These are phyloP conservation scores for Hypoxylon sp. DNA, from an alignment of 2,329 filamentous ascomycete genomes.

Conservation along the genomic window DNA sequence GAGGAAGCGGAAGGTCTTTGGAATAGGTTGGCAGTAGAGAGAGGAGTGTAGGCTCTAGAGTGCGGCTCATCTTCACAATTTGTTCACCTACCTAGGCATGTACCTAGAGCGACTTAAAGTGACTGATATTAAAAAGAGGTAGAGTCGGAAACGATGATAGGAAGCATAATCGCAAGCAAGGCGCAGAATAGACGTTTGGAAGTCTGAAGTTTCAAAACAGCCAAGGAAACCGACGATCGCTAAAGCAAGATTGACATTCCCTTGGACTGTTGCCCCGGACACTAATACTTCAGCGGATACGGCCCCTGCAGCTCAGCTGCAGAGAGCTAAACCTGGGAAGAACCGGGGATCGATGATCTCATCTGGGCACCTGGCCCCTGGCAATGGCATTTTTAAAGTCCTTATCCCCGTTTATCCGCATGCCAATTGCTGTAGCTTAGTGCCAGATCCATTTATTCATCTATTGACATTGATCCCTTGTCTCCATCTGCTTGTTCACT, in stretches of 20 bases:
- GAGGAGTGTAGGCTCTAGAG: constrained; percentile 76
- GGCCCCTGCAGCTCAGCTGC: constrained; percentile 28
- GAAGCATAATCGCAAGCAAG: background rate
- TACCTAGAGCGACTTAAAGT: too few relatives aligned
- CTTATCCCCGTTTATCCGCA: constrained; percentile 9
- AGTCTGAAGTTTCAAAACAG: constrained; percentile 6
- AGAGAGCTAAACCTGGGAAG: constrained; percentile 11
- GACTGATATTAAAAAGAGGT: too few relatives aligned
- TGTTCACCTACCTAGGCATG: background rate
- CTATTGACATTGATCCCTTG: background rate
- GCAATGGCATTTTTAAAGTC: too few relatives aligned
- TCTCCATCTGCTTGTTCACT: constrained; percentile 1
- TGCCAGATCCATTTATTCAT: constrained; percentile 19
- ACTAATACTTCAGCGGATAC: constrained; percentile 22
- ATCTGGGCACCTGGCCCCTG: background rate
- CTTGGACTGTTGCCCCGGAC: constrained; percentile 13
- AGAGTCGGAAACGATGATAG: background rate
- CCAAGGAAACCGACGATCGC: constrained; percentile 14
- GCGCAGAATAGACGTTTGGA: background rate
- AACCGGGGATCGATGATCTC: constrained; percentile 16
- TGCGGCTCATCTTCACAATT: constrained; percentile 68
- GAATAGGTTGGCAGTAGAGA: constrained; percentile 77
- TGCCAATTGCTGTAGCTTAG: constrained; percentile 21
- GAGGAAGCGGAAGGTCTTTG: constrained; percentile 70
- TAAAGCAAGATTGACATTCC: constrained; percentile 15